These are phyloP conservation scores for Geotrichum candidum DNA, from an alignment of 1,139 yeast genomes.

Conservation along the genomic window DNA sequence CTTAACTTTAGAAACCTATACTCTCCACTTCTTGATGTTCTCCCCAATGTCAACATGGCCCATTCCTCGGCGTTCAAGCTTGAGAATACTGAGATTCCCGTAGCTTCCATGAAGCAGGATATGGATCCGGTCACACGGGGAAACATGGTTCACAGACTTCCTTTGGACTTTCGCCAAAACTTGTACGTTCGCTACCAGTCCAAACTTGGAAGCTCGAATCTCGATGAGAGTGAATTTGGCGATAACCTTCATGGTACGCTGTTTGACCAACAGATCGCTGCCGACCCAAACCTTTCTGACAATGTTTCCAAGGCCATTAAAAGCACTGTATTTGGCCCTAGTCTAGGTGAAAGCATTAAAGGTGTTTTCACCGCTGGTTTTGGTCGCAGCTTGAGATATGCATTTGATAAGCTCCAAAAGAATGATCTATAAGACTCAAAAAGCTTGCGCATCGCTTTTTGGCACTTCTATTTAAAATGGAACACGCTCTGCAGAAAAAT, in stretches of 20 bases:
- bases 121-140: conserved; percentile 35
- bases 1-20: conserved; percentile 64
- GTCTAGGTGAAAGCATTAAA: conserved; percentile 68
- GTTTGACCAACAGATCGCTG: conserved; percentile 39
- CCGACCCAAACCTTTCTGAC: conserved; percentile 37
- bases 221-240: neutral
- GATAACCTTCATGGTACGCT: conserved; percentile 22
- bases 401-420: conserved; percentile 58
- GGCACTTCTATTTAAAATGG: no score
- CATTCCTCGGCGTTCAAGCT: conserved; percentile 20
- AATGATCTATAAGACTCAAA: conserved; percentile 4
- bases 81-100: conserved; percentile 22
- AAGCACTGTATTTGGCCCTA: conserved; percentile 60
- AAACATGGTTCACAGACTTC: conserved; percentile 42
- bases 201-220: conserved; percentile 25
- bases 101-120: conserved; percentile 35
- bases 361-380: conserved; percentile 88
- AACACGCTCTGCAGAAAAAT: no score
- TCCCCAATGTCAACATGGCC: conserved; percentile 33
- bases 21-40: conserved; percentile 56
- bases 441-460: neutral
- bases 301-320: conserved; percentile 46
- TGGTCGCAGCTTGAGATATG: conserved; percentile 65
- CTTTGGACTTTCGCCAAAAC: conserved; percentile 46
- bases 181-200: conserved; percentile 41